phyloP scores from a whole-genome alignment of 23 red algal species.

The Gracilaria gracilis region DNA sequence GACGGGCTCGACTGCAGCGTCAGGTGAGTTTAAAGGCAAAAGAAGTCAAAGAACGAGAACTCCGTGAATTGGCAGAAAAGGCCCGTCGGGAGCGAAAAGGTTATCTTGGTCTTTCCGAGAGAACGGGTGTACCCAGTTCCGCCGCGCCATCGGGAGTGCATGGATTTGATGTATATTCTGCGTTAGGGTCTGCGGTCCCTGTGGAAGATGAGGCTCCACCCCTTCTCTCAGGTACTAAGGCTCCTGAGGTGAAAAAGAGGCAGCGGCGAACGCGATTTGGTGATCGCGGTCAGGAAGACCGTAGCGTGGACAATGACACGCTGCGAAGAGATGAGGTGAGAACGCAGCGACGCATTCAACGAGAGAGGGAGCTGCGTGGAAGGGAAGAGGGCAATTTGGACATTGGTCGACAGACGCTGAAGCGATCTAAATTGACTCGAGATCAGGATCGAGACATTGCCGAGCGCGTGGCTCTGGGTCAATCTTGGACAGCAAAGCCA shows the following conservation, averaged over 20 bases:
- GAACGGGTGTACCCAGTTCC: slow-evolving; percentile 37
- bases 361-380: slow-evolving; percentile 68
- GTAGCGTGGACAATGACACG: neutral
- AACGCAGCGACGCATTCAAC: slow-evolving; percentile 53
- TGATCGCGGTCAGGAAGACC: slow-evolving; percentile 13
- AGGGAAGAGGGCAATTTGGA: slow-evolving; percentile 42
- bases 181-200: neutral
- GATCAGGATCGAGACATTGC: slow-evolving; percentile 81
- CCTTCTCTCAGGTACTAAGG: neutral
- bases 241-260: neutral
- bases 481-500: slow-evolving; percentile 25
- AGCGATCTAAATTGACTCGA: slow-evolving; percentile 63
- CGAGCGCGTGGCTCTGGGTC: slow-evolving; percentile 73
- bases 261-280: slow-evolving; percentile 33
- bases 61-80: slow-evolving; percentile 81
- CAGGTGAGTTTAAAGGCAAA: slow-evolving; percentile 51
- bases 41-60: slow-evolving; percentile 71
- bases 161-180: neutral
- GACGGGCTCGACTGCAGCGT: slow-evolving; percentile 68
- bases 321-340: slow-evolving; percentile 64
- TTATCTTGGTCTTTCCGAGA: slow-evolving; percentile 49
- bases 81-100: too few relatives aligned
- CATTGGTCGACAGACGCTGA: slow-evolving; percentile 46
- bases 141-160: slow-evolving; percentile 8
- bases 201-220: slow-evolving; percentile 59